These are phyloP conservation scores for Bacidia rubella DNA, from an alignment of 495 filamentous ascomycete genomes.

Conservation along the genomic window DNA sequence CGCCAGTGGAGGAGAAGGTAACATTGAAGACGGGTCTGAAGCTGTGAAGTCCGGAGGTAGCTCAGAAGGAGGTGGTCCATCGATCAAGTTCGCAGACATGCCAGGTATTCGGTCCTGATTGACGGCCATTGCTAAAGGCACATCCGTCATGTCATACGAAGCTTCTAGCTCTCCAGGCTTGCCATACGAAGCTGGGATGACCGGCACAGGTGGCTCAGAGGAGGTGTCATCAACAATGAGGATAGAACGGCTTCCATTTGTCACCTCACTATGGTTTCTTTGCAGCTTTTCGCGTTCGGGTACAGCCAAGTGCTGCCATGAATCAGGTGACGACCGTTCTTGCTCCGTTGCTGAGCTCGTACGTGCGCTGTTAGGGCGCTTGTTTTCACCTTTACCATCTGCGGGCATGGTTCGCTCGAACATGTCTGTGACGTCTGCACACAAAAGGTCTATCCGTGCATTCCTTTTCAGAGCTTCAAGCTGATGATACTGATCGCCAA, in stretches of 20 bases:
- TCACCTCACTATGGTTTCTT: conserved; percentile 46
- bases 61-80: not conserved
- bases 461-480: conserved; percentile 26
- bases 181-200: conserved; percentile 7
- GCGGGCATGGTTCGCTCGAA: conserved; percentile 29
- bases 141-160: not conserved
- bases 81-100: not conserved
- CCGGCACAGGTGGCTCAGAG: conserved; percentile 16
- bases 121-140: not conserved
- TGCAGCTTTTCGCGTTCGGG: conserved; percentile 16
- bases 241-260: conserved; percentile 70
- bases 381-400: conserved; percentile 4
- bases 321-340: conserved; percentile 13
- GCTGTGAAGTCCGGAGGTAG: conserved; percentile 22
- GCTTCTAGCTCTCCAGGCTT: conserved; percentile 6
- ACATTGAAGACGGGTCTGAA: conserved; percentile 37
- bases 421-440: conserved; percentile 58
- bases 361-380: conserved; percentile 9
- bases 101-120: not conserved
- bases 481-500: conserved; percentile 30
- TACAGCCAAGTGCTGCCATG: conserved; percentile 8
- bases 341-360: conserved; percentile 13
- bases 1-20: too few species aligned
- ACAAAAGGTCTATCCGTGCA: conserved; percentile 58
- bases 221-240: conserved; percentile 63